These are phyloP conservation scores for Pseudocercospora ulei DNA, from an alignment of 2,329 filamentous ascomycete genomes.

Conservation along the genomic window DNA sequence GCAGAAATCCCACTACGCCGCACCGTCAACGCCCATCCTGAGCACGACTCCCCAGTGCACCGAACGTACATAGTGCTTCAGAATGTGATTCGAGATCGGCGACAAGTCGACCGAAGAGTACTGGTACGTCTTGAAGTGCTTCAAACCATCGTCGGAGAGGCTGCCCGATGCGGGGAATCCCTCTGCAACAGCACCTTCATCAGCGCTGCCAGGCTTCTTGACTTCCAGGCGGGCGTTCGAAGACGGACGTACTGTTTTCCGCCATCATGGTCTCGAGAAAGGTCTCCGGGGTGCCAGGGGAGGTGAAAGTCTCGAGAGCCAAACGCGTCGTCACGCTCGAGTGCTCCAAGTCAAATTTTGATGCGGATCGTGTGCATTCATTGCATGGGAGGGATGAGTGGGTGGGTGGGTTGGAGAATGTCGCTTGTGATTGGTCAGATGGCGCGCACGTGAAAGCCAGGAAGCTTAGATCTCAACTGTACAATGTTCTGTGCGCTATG, in stretches of 20 bases:
- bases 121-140: constrained; percentile 90
- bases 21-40: background rate
- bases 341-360: background rate
- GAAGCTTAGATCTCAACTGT: too few relatives aligned
- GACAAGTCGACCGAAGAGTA: constrained; percentile 97
- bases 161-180: constrained; percentile 17
- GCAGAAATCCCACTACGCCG: constrained; percentile 80
- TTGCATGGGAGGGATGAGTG: background rate
- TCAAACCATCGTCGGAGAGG: constrained; percentile 77
- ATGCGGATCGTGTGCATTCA: constrained; percentile 4
- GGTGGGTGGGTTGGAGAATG: too few relatives aligned
- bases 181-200: constrained; percentile 8
- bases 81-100: constrained; percentile 81
- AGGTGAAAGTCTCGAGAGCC: background rate
- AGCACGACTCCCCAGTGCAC: background rate
- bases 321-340: constrained; percentile 2
- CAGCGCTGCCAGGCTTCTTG: constrained; percentile 3
- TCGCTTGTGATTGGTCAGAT: background rate
- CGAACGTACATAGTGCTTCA: constrained; percentile 77
- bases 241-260: constrained; percentile 7
- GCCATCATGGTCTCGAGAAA: too few relatives aligned
- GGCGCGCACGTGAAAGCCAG: too few relatives aligned
- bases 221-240: background rate
- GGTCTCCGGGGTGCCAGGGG: background rate
- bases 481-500: too few relatives aligned